phyloP scores from a whole-genome alignment of 768 basidiomycete species.

The Coprinellus micaceus region DNA sequence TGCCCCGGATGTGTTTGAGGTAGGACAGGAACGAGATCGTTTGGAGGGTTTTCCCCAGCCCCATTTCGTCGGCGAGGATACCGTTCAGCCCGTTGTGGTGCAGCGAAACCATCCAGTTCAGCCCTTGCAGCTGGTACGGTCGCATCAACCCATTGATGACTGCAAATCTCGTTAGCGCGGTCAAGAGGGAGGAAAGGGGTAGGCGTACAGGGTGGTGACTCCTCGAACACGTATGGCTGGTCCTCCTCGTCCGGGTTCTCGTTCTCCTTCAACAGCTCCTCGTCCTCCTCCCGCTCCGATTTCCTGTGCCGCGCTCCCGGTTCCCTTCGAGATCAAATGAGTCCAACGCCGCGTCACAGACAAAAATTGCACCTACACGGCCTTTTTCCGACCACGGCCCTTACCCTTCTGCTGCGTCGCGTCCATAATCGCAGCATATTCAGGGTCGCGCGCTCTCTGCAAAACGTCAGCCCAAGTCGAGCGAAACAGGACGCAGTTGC shows the following conservation, averaged over 20 bases:
- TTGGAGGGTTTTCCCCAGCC: constrained; percentile 96
- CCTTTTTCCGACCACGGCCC: constrained; percentile 83
- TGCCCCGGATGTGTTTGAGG: constrained; percentile 78
- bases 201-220: constrained; percentile 80
- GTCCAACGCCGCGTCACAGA: no score
- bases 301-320: constrained; percentile 82
- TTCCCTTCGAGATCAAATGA: no score
- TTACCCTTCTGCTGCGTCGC: constrained; percentile 83
- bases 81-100: constrained; percentile 97
- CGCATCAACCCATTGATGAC: constrained; percentile 91
- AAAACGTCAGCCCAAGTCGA: constrained; percentile 1
- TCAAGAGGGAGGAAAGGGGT: constrained; percentile 8
- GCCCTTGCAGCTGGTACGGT: constrained; percentile 89
- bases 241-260: constrained; percentile 73
- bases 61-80: constrained; percentile 98
- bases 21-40: constrained; percentile 97
- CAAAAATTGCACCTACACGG: no score
- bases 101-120: constrained; percentile 96
- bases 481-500: neutral
- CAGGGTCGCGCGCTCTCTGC: constrained; percentile 85
- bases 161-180: constrained; percentile 24
- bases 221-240: constrained; percentile 91
- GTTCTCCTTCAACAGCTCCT: constrained; percentile 86
- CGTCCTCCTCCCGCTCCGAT: constrained; percentile 98
- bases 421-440: constrained; percentile 87